Conservation (phyloP, 2,329 filamentous ascomycete species). For the Ophiostoma sp. region DNA sequence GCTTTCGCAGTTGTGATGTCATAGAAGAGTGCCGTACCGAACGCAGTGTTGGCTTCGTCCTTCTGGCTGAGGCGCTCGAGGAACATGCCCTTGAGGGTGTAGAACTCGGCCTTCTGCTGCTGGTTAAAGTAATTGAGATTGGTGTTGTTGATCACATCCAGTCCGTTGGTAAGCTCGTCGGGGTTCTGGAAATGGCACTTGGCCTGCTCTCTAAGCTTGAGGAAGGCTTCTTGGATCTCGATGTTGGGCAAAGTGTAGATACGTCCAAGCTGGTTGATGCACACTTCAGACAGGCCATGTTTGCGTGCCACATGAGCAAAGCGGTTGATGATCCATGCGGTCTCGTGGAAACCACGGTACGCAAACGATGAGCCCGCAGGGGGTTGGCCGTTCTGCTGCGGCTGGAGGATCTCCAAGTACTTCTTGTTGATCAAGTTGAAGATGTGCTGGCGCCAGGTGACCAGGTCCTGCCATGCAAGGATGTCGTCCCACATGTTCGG, state of each 20-base stretch:
- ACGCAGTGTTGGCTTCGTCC: conserved; percentile 86
- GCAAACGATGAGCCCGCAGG: conserved; percentile 88
- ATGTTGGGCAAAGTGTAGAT: conserved; percentile 99
- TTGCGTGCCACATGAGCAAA: conserved; percentile 97
- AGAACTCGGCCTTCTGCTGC: conserved; percentile 97
- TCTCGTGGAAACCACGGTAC: conserved; percentile 96
- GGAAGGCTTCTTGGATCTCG: conserved; percentile 97
- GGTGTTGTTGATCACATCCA: conserved; percentile 99
- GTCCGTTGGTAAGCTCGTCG: conserved; percentile 80
- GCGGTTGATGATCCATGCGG: conserved; percentile 98
- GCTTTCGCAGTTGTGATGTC: conserved; percentile 94
- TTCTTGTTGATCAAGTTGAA: conserved; percentile 95
- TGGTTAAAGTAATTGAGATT: conserved; percentile 97
- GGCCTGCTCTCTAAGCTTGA: conserved; percentile 96
- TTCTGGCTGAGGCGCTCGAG: conserved; percentile 87
- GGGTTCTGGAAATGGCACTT: conserved; percentile 98
- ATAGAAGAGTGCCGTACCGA: conserved; percentile 90
- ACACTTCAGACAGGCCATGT: conserved; percentile 93
- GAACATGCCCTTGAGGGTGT: conserved; percentile 99
- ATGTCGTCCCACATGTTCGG: conserved; percentile 99
- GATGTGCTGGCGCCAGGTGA: conserved; percentile 99
- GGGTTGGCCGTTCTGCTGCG: conserved; percentile 60
- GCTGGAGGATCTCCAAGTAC: conserved; percentile 79
- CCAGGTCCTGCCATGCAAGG: conserved; percentile 96
- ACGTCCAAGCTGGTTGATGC: conserved; percentile 90